Evolutionary conservation across 805 yeast genomes (phyloP), one percentile per base, ranked within the genome.

Genomic region (Vanderwaltozyma yarrowii): DNA sequence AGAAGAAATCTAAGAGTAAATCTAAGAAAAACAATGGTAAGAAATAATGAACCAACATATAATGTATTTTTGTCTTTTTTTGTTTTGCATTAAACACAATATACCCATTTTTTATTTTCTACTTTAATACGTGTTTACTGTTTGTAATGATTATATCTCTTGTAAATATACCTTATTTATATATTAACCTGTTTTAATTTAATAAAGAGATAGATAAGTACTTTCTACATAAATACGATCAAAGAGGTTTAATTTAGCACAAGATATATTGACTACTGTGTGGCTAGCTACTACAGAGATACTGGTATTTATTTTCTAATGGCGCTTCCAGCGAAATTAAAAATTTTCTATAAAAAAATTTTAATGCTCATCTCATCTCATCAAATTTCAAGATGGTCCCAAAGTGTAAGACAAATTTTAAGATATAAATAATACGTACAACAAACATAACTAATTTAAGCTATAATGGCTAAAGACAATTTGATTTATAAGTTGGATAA

Each of bases 401-500:
- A n/a, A n/a, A n/a, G n/a, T n/a, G n/a, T n/a, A n/a, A n/a, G n/a
- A n/a, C n/a, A n/a, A n/a, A n/a, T n/a, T n/a, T n/a, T n/a, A n/a
- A n/a, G n/a, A n/a, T n/a, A n/a, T n/a, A n/a, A n/a, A n/a, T n/a
- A n/a, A n/a, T n/a, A n/a, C n/a, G n/a, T n/a, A n/a, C n/a, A n/a
- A n/a, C n/a, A n/a, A n/a, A n/a, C n/a, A n/a, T n/a, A n/a, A n/a
- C n/a, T n/a, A n/a, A n/a, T n/a, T n/a, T n/a, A n/a, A n/a, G n/a
- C n/a, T n/a, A n/a, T 20, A 31, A 60, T 60, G 65, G 51, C 58
- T 7, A 59, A 58, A 35, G 63, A 60, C 25, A 59, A 59, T 37
- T 32, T 60, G 26, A 35, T 59, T 14, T 58, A 52, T 34, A 59
- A 57, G 35, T 45, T 60, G 21, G 65, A 60, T 43, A 51, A 56